Evolutionary conservation across 495 filamentous ascomycete species (phyloP).

Genomic region (Sabuloglossum arenarium): DNA sequence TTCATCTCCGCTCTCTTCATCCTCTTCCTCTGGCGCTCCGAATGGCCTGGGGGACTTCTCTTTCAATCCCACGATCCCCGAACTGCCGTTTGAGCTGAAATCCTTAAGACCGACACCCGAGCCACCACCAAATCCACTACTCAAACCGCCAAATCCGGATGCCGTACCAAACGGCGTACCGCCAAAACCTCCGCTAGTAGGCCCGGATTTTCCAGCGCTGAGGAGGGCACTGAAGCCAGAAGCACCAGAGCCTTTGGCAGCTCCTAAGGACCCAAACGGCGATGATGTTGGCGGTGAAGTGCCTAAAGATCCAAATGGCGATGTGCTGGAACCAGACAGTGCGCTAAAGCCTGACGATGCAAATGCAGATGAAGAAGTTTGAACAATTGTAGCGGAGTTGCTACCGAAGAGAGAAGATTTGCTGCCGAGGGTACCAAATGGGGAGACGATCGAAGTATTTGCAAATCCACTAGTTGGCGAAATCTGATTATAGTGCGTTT

Average conservation of each 20-base stretch:
- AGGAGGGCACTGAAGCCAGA: neutral
- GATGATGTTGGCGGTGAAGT: slow-evolving; percentile 15
- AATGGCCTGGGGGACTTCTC: slow-evolving; percentile 44
- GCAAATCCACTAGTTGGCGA: slow-evolving; percentile 28
- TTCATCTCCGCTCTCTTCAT: slow-evolving; percentile 29
- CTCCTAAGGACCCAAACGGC: neutral
- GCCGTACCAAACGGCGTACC: slow-evolving; percentile 22
- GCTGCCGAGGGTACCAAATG: slow-evolving; percentile 23
- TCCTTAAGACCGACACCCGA: slow-evolving; percentile 27
- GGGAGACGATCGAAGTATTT: slow-evolving; percentile 28
- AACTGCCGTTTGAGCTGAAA: slow-evolving; percentile 44
- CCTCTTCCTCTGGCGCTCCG: slow-evolving; percentile 44
- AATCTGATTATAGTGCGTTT: slow-evolving; percentile 13
- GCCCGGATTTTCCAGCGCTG: neutral
- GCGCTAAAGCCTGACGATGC: slow-evolving; percentile 28
- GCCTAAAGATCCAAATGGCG: slow-evolving; percentile 30
- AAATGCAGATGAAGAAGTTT: slow-evolving; percentile 30
- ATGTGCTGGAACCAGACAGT: slow-evolving; percentile 26
- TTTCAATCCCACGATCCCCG: slow-evolving; percentile 28
- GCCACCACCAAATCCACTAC: slow-evolving; percentile 28
- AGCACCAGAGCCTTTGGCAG: neutral
- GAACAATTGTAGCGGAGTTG: slow-evolving; percentile 8
- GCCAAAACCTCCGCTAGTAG: slow-evolving; percentile 15
- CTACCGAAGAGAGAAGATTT: slow-evolving; percentile 5
- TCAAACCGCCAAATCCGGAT: slow-evolving; percentile 26